These are phyloP conservation scores for Eutreptiella sp. DNA, from an alignment of 208 protist species.

Conservation along the genomic window DNA sequence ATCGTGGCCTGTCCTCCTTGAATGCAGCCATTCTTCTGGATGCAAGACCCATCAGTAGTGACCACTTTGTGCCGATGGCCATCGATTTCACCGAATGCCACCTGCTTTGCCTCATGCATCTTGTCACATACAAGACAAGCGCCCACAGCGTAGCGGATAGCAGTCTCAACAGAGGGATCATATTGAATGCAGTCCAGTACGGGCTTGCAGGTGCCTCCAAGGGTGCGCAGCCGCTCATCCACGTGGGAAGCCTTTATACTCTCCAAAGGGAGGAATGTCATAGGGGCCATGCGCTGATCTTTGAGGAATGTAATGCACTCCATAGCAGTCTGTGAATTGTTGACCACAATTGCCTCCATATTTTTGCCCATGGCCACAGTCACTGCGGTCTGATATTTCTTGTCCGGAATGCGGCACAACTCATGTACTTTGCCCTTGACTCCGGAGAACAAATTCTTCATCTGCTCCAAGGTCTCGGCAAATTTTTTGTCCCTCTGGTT, in stretches of 20 bases:
- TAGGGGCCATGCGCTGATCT: conserved; percentile 77
- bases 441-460: conserved; percentile 75
- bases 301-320: conserved; percentile 92
- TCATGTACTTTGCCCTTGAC: conserved; percentile 81
- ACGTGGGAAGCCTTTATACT: conserved; percentile 69
- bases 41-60: conserved; percentile 86
- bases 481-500: conserved; percentile 38
- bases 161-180: conserved; percentile 66
- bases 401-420: conserved; percentile 78
- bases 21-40: conserved; percentile 89
- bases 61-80: conserved; percentile 82
- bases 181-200: conserved; percentile 86
- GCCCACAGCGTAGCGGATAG: conserved; percentile 85
- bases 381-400: conserved; percentile 81
- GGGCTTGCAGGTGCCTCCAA: conserved; percentile 79
- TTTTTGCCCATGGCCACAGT: conserved; percentile 91
- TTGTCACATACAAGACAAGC: conserved; percentile 92
- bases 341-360: conserved; percentile 92
- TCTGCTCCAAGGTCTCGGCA: conserved; percentile 66
- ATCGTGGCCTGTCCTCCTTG: conserved; percentile 80
- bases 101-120: conserved; percentile 71
- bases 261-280: conserved; percentile 93
- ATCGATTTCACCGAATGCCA: conserved; percentile 62
- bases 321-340: conserved; percentile 78
- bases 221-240: conserved; percentile 75